Conservation (phyloP, 1,284 basidiomycete species). For the Apiotrichum siamense region DNA sequence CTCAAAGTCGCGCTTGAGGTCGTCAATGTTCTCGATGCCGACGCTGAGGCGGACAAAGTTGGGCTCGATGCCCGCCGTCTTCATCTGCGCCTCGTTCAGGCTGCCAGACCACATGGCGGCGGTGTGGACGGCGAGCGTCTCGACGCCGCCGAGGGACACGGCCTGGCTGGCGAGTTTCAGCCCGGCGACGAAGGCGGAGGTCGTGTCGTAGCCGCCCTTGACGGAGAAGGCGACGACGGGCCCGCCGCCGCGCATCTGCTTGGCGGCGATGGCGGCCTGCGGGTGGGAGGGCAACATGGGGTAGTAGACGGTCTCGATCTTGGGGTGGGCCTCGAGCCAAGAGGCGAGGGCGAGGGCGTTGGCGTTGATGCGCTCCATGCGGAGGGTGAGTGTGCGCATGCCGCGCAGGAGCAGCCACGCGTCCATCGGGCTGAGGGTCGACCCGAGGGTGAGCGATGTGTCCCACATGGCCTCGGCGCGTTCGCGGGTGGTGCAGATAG, state of each 20-base stretch:
- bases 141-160: conserved; percentile 12
- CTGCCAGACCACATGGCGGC: conserved; percentile 13
- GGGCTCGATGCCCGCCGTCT: conserved; percentile 8
- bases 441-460: conserved; percentile 9
- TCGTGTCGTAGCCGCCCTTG: conserved; percentile 9
- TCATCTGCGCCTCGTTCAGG: conserved; percentile 13
- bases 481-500: conserved; percentile 4
- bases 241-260: conserved; percentile 13
- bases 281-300: conserved; percentile 9
- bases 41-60: conserved; percentile 10
- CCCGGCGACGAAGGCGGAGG: conserved; percentile 6
- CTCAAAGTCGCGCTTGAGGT: conserved; percentile 12
- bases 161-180: conserved; percentile 11
- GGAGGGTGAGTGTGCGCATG: conserved; percentile 8
- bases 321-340: conserved; percentile 8
- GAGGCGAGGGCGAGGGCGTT: conserved; percentile 9
- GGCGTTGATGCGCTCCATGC: conserved; percentile 13
- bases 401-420: conserved; percentile 12
- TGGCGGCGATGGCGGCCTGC: conserved; percentile 7
- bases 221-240: conserved; percentile 9
- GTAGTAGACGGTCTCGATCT: conserved; percentile 10
- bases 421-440: conserved; percentile 13
- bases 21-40: conserved; percentile 11
- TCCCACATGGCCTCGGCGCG: conserved; percentile 9
- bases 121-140: conserved; percentile 12